Evolutionary conservation across 2,329 filamentous ascomycete genomes (phyloP).

Genomic region (Diplodia corticola): DNA sequence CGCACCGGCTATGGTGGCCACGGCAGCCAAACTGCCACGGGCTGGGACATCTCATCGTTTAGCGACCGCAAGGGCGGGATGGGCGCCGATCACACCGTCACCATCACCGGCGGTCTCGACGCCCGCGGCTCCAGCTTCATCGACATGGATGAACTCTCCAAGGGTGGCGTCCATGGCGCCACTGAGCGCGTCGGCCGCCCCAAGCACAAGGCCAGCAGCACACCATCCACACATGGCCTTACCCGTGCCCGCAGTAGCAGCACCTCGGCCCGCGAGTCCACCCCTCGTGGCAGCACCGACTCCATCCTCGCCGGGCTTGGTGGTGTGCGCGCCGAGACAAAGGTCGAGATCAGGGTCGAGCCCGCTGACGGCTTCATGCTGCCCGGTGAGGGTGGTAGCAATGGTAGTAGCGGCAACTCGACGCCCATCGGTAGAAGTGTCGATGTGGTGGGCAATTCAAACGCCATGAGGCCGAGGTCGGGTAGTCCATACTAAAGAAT

Average conservation of each 20-base stretch:
- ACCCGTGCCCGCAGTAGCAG: background rate
- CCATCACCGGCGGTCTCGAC: slow-evolving; percentile 24
- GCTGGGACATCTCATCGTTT: slow-evolving; percentile 24
- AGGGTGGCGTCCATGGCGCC: background rate
- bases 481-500: slow-evolving; percentile 1
- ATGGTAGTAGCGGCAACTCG: background rate
- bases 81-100: slow-evolving; percentile 18
- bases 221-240: background rate
- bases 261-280: slow-evolving; percentile 28
- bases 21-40: background rate
- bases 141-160: slow-evolving; percentile 16
- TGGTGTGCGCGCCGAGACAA: slow-evolving; percentile 33
- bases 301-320: slow-evolving; percentile 33
- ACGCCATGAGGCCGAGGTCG: background rate
- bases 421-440: background rate
- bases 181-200: background rate
- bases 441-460: background rate
- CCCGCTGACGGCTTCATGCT: background rate
- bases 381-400: background rate
- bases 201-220: background rate
- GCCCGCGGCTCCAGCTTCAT: slow-evolving; percentile 13
- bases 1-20: slow-evolving; percentile 1
- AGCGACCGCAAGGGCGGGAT: slow-evolving; percentile 15
- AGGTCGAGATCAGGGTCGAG: slow-evolving; percentile 33
- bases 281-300: slow-evolving; percentile 36